Conservation (phyloP, 2,329 filamentous ascomycete genomes). For the Botrytis byssoidea region DNA sequence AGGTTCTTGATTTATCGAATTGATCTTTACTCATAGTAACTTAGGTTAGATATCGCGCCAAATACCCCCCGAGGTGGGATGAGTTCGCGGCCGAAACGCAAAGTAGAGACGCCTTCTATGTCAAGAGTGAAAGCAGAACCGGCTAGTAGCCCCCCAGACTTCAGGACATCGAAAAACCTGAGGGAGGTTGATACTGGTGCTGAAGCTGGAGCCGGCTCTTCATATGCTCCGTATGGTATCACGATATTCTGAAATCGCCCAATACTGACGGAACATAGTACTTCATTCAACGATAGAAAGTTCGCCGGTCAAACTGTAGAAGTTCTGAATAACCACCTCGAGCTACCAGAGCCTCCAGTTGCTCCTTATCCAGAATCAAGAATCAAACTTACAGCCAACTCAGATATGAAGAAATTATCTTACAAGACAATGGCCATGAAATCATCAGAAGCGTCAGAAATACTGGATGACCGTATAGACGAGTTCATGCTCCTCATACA, state of each 20-base stretch:
- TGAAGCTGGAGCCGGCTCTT: neutral
- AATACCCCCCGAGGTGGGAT: conserved; percentile 50
- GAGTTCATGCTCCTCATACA: conserved; percentile 76
- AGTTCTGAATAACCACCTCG: conserved; percentile 74
- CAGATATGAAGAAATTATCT: conserved; percentile 83
- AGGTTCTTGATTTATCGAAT: neutral
- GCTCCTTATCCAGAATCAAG: conserved; percentile 72
- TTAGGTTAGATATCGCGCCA: conserved; percentile 65
- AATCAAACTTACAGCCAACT: conserved; percentile 80
- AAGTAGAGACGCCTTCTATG: conserved; percentile 49
- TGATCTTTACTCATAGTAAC: conserved; percentile 29
- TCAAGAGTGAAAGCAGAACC: conserved; percentile 47
- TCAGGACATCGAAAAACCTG: conserved; percentile 42
- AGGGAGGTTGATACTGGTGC: neutral
- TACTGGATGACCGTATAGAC: conserved; percentile 92
- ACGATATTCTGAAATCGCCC: neutral
- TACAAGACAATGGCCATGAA: conserved; percentile 97
- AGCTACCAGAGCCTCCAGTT: conserved; percentile 64
- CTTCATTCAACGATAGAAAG: conserved; percentile 70
- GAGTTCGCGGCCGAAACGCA: conserved; percentile 32
- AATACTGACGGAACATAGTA: conserved; percentile 44
- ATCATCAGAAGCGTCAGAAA: conserved; percentile 84
- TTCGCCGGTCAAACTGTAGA: conserved; percentile 83
- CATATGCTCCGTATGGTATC: conserved; percentile 1
- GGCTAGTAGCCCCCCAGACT: conserved; percentile 47